Base-by-base conservation (phyloP, 2,329 filamentous ascomycete genomes). In the Ambrosiella cleistominuta region DNA sequence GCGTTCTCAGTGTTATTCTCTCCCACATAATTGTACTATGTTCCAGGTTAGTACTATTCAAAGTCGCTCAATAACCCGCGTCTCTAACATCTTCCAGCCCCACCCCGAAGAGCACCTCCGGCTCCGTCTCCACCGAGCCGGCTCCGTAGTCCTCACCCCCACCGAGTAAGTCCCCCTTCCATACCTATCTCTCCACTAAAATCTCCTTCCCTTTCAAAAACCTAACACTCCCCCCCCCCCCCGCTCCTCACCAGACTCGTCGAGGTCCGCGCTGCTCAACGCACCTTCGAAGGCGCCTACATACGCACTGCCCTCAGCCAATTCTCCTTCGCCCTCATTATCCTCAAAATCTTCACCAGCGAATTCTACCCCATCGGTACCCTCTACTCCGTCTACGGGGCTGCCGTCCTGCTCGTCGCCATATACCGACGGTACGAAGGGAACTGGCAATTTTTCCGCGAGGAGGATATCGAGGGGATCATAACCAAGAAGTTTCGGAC, bases 311-410 rank as follows among this genome's bases (percentile, higher is more conserved):
- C 91, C 2, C 80, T 98, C 17, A 88, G 87, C 2, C 90, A 97
- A 67, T 97, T 97, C 74, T 91, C 86, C 59, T 97, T 98, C 70
- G 84, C 91, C 17, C 82, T 98, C 54, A 83, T 98, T 62, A 87
- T 98, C 56, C 81, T 95, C 64, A 95, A 94, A 73, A 94, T 98
- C 70, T 97, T 98, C 73, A 96, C 89, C 7, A 80, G 83, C 56
- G 93, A 97, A 68, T 97, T 98, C 74, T 97, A 97, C 71, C 82
- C 85, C 64, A 95, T 96, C 62, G 93, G 93, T n/a, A 93, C 93
- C 6, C 76, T 98, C 38, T 96, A 96, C 68, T 90, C 93, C 49
- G 83, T 88, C 54, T 97, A 97, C 67, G 93, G 91, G 11, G 82
- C 84, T 2, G 87, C 88, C 6, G 80, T 98, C 53, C 74, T 97